These are phyloP conservation scores for Mucor mucedo DNA, from an alignment of 371 early-diverging fungal species.

Conservation along the genomic window DNA sequence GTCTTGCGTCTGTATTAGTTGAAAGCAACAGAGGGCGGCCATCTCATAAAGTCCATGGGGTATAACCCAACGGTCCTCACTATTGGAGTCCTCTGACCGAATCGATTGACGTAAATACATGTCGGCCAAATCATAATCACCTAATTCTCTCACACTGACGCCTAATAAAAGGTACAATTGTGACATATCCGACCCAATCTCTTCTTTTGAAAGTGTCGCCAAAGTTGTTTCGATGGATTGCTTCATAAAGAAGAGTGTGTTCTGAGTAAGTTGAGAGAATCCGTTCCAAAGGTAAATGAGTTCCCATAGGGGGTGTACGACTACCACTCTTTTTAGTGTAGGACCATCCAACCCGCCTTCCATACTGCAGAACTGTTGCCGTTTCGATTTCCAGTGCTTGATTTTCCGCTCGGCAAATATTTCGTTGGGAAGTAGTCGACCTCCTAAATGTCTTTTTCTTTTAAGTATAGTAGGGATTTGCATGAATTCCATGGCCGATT, in stretches of 20 bases:
- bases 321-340: conserved; percentile 33
- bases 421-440: conserved; percentile 49
- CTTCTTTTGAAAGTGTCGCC: conserved; percentile 13
- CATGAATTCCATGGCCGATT: conserved; percentile 50
- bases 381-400: conserved; percentile 39
- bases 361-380: conserved; percentile 4
- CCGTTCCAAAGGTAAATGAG: conserved; percentile 57
- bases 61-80: conserved; percentile 39
- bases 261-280: conserved; percentile 37
- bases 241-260: conserved; percentile 38
- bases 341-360: conserved; percentile 33
- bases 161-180: conserved; percentile 43
- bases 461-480: conserved; percentile 45
- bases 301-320: conserved; percentile 54
- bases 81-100: conserved; percentile 4
- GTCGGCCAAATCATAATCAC: conserved; percentile 36
- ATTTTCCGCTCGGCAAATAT: conserved; percentile 52
- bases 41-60: conserved; percentile 41
- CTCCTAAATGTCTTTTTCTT: conserved; percentile 40
- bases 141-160: conserved; percentile 43
- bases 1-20: conserved; percentile 10
- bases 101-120: conserved; percentile 29
- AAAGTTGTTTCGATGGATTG: conserved; percentile 20
- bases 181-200: conserved; percentile 29
- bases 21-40: conserved; percentile 32